phyloP scores from a whole-genome alignment of 495 filamentous ascomycete species.

The Letharia columbiana region DNA sequence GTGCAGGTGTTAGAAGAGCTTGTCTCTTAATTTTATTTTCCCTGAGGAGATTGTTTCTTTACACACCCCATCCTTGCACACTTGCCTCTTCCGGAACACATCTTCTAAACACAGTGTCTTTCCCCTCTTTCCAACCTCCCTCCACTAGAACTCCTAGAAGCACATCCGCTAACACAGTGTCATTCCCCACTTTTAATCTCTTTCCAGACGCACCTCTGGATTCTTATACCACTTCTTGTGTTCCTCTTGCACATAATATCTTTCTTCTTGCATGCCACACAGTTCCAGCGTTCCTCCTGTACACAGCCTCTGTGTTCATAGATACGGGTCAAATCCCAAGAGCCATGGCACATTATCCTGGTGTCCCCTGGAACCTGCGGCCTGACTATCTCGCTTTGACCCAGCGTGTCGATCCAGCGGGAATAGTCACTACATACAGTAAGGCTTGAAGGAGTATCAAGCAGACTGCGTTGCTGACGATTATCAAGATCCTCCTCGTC shows the following conservation, averaged over 20 bases:
- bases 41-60: too few species aligned
- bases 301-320: background rate
- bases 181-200: background rate
- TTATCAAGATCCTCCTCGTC: background rate
- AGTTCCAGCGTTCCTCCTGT: background rate
- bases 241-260: background rate
- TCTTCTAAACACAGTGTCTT: background rate
- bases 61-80: background rate
- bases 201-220: background rate
- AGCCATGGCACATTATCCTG: background rate
- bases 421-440: background rate
- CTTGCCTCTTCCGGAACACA: background rate
- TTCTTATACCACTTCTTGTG: background rate
- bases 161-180: background rate
- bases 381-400: conserved; percentile 1
- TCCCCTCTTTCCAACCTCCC: background rate
- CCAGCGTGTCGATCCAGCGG: conserved; percentile 2
- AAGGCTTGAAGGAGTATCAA: background rate
- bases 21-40: background rate
- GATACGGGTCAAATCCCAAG: background rate
- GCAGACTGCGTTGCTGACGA: background rate
- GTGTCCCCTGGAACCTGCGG: background rate
- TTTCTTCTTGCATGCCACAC: background rate
- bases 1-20: background rate
- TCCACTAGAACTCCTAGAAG: background rate